phyloP scores from a whole-genome alignment of 495 filamentous ascomycete species.

The Pyrenopolyporus hunteri region DNA sequence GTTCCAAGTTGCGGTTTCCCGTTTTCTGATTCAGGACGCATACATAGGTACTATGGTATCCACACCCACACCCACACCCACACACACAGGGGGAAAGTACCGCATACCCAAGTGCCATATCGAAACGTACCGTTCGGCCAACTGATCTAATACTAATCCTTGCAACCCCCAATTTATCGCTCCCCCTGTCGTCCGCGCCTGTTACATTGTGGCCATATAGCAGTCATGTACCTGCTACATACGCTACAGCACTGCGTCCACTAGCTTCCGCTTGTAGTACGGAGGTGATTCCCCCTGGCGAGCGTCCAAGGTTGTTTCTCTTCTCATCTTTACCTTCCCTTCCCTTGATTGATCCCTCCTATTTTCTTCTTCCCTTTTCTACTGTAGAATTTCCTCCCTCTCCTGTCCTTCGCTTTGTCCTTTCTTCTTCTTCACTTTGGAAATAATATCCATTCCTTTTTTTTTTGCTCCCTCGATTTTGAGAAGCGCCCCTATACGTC shows the following conservation, averaged over 20 bases:
- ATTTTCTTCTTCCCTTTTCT: constrained; percentile 29
- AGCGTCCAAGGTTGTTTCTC: constrained; percentile 37
- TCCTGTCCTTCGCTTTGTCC: constrained; percentile 32
- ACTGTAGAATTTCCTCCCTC: constrained; percentile 31
- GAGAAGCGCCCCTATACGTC: constrained; percentile 24
- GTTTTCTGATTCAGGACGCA: constrained; percentile 21
- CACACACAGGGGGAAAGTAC: constrained; percentile 11
- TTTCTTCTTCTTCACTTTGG: constrained; percentile 28
- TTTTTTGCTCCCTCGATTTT: constrained; percentile 23
- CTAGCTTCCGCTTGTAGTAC: constrained; percentile 36
- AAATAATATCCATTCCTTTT: constrained; percentile 25
- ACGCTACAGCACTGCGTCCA: constrained; percentile 12
- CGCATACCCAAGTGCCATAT: constrained; percentile 17
- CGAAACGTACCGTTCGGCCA: constrained; percentile 30
- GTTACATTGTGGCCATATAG: constrained; percentile 34
- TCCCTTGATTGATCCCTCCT: constrained; percentile 28
- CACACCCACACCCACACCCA: constrained; percentile 2
- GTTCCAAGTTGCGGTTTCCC: constrained; percentile 28
- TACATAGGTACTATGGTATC: too few species aligned
- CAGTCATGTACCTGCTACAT: constrained; percentile 22
- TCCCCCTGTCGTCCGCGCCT: constrained; percentile 22
- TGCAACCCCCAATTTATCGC: constrained; percentile 35
- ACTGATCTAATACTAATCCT: constrained; percentile 37
- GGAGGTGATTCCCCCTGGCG: constrained; percentile 31
- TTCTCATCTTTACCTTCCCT: constrained; percentile 19